These are phyloP conservation scores for Coniochaeta sp. DNA, from an alignment of 2,329 filamentous ascomycete species.

Conservation along the genomic window DNA sequence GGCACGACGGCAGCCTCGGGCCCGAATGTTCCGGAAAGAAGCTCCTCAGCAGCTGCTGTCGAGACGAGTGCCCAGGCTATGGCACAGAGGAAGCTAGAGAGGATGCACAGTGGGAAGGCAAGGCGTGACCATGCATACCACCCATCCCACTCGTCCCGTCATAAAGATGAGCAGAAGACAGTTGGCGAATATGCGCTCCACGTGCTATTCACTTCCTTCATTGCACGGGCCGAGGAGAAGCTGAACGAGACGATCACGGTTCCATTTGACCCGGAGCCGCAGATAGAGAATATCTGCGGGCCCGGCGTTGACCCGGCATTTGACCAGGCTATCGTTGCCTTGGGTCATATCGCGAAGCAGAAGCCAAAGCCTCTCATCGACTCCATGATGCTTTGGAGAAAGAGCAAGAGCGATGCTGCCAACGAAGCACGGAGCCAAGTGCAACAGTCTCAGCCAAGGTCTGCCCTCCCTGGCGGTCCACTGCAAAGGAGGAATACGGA, in stretches of 20 bases:
- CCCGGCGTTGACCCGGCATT: constrained; percentile 82
- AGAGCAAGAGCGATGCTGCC: constrained; percentile 87
- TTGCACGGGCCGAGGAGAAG: constrained; percentile 93
- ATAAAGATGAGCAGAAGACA: constrained; percentile 74
- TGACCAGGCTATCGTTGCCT: constrained; percentile 86
- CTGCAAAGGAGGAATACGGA: constrained; percentile 70
- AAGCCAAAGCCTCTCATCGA: constrained; percentile 95
- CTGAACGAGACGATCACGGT: constrained; percentile 81
- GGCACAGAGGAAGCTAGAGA: constrained; percentile 47
- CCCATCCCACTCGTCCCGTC: constrained; percentile 66
- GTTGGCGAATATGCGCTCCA: constrained; percentile 98
- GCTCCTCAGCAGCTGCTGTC: constrained; percentile 38
- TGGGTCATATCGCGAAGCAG: constrained; percentile 89
- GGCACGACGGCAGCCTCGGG: constrained; percentile 25
- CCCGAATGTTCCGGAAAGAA: constrained; percentile 32
- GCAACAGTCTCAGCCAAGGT: constrained; percentile 37
- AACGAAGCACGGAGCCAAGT: constrained; percentile 56
- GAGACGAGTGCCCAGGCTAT: constrained; percentile 26
- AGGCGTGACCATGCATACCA: constrained; percentile 68
- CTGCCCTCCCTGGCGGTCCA: constrained; percentile 31
- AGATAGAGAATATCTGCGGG: constrained; percentile 85
- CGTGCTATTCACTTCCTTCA: constrained; percentile 95
- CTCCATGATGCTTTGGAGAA: constrained; percentile 96
- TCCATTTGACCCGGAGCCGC: constrained; percentile 71
- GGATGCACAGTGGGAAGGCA: constrained; percentile 56